Evolutionary conservation across 192 early-diverging fungal genomes (phyloP), one percentile per base, ranked within the genome.

Genomic region (Coemansia sp.): DNA sequence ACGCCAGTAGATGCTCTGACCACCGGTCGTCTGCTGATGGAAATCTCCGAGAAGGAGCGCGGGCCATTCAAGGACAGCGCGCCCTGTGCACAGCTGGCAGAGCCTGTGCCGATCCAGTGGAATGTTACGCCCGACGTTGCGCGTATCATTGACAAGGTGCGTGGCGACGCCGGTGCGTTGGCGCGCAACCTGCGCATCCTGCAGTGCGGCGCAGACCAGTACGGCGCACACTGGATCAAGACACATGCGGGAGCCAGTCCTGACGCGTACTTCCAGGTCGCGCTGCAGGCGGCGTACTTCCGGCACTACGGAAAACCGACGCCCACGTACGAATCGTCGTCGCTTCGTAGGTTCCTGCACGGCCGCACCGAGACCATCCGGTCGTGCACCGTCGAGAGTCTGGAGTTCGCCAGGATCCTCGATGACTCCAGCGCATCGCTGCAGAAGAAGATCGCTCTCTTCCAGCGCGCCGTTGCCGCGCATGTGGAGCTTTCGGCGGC

Each of bases 361-460:
- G 96, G 96, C 6, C 87, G 96, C 49, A 98, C 96, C 21, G 96
- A 98, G 74, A 98, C 95, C 40, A 91, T 91, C 21, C 87, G 96
- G 11, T 89, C 91, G 49, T 90, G 90, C 70, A 91, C 92, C 12
- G 68, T 72, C 7, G 95, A 97, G 13, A 87, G 87, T 50, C 82
- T 90, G 73, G 91, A 83, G 0, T 98, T 96, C 75, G 88, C 87
- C 26, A 79, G 86, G 19, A 84, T 85, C 5, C 91, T 94, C 68
- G 91, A 91, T 56, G 88, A 94, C 76, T 87, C 88, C 68, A 72
- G 87, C 52, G 63, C 69, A 42, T 18, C 78, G 37, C 44, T 72
- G 44, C 7, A 50, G 6, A 65, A 78, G 37, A 90, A 91, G 73
- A 68, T 88, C 32, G 76, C 48, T 12, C 39, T 84, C 42, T 84